phyloP scores from a whole-genome alignment of 805 yeast species.

The Nakazawaea anatomiae region DNA sequence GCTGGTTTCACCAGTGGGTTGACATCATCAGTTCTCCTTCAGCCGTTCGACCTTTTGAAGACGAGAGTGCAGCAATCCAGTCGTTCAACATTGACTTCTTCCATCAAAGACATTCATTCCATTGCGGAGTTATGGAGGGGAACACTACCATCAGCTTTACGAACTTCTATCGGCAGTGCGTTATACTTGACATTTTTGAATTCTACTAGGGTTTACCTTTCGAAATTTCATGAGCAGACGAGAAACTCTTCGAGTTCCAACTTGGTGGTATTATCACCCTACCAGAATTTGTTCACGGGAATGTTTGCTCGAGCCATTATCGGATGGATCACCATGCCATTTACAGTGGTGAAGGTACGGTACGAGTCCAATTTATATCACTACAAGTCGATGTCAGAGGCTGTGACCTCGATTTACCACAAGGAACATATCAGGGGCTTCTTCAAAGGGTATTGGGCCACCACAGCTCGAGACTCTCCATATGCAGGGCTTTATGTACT shows the following conservation, averaged over 20 bases:
- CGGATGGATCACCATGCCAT: constrained; percentile 90
- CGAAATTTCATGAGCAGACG: constrained; percentile 21
- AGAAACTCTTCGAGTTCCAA: constrained; percentile 26
- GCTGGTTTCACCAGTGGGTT: constrained; percentile 88
- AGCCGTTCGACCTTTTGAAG: constrained; percentile 85
- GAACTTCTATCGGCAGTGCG: constrained; percentile 90
- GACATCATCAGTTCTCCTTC: constrained; percentile 71
- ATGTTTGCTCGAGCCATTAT: constrained; percentile 73
- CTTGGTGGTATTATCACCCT: constrained; percentile 66
- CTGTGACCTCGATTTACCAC: constrained; percentile 48
- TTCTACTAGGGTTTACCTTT: constrained; percentile 45
- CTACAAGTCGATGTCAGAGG: constrained; percentile 59
- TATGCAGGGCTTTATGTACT: constrained; percentile 91
- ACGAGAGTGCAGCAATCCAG: constrained; percentile 73
- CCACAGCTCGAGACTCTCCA: constrained; percentile 88
- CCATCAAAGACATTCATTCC: constrained; percentile 34
- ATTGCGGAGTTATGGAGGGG: constrained; percentile 80
- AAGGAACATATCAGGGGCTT: constrained; percentile 60
- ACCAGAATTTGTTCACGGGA: constrained; percentile 72
- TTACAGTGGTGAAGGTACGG: constrained; percentile 84
- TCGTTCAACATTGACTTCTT: constrained; percentile 23
- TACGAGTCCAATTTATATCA: constrained; percentile 77
- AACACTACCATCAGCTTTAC: constrained; percentile 80
- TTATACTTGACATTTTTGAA: constrained; percentile 75
- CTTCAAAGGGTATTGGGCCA: constrained; percentile 83